Base-by-base conservation (phyloP, 2,329 filamentous ascomycete species). In the Cadophora malorum region DNA sequence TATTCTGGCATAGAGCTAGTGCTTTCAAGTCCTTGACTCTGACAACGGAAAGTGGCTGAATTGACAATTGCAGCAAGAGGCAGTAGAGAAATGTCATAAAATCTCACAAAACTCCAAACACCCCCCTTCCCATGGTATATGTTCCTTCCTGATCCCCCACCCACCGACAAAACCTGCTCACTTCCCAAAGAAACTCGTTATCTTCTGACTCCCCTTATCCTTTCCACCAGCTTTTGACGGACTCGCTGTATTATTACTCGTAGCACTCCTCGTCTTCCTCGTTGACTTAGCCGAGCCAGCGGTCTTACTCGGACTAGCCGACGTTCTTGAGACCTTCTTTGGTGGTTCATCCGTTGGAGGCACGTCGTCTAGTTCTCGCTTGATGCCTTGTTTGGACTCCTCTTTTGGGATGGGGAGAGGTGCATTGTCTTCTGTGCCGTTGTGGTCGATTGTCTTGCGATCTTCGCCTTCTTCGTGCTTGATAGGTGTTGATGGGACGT, bases 161-260 rank as follows among this genome's bases (percentile, higher is more conserved):
- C 16, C 3, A 6, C 49, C 23, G 19, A 12, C 41, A 10, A 52
- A 25, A 45, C 10, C 49, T 6, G 21, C 19, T 66, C 59, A 75
- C 38, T 76, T 76, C 2, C 65, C 64, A 68, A 88, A 87, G 76
- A 88, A 88, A 74, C 79, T 84, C 45, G 85, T 88, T 67, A 88
- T 88, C 75, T 84, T 78, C 69, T 76, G 74, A 66, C 72, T 75
- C 7, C 74, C 74, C 47, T 75, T 76, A 19, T 67, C 72, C 63
- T 75, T 75, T 1, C 49, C 63, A 16, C 59, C 47, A 25, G 67
- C 31, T 47, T 75, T 77, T 38, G 67, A 69, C 9, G 72, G 72
- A 58, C 68, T 71, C n/a, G 64, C 69, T 49, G 71, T 76, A 45
- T 75, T 71, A 67, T 78, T 78, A 61, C 72, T 77, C 19, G 72